phyloP scores from a whole-genome alignment of 2,329 filamentous ascomycete species.

The Cordyceps cicadae region DNA sequence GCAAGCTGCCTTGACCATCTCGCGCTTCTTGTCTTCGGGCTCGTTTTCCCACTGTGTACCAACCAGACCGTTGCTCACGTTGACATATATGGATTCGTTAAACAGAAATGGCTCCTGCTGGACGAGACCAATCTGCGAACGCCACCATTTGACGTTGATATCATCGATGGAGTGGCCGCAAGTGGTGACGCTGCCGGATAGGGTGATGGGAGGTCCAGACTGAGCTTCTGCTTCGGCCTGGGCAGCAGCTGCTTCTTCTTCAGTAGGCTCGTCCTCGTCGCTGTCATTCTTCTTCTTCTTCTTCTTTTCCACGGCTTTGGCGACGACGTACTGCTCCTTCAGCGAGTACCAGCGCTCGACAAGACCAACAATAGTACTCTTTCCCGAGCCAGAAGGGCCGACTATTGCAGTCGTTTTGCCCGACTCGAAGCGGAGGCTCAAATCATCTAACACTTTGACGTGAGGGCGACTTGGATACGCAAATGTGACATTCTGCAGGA shows the following conservation, averaged over 20 bases:
- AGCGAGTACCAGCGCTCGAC: conserved; percentile 66
- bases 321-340: conserved; percentile 42
- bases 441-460: conserved; percentile 52
- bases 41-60: conserved; percentile 45
- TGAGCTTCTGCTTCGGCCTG: conserved; percentile 22
- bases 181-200: conserved; percentile 41
- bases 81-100: conserved; percentile 55
- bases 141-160: conserved; percentile 56
- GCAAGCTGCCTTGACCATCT: conserved; percentile 56
- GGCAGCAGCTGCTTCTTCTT: conserved; percentile 22
- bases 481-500: conserved; percentile 58
- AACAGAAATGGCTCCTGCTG: conserved; percentile 63
- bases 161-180: conserved; percentile 45
- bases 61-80: conserved; percentile 52
- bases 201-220: conserved; percentile 34
- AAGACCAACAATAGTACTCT: conserved; percentile 64
- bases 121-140: conserved; percentile 55
- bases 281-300: conserved; percentile 23
- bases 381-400: conserved; percentile 63
- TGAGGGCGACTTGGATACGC: conserved; percentile 61
- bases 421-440: conserved; percentile 50
- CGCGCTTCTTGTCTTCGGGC: conserved; percentile 45
- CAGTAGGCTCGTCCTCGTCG: conserved; percentile 20
- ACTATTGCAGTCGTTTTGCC: conserved; percentile 68
- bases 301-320: conserved; percentile 28